phyloP scores from a whole-genome alignment of 345 rosid species.

The Eucalyptus pauciflora region DNA sequence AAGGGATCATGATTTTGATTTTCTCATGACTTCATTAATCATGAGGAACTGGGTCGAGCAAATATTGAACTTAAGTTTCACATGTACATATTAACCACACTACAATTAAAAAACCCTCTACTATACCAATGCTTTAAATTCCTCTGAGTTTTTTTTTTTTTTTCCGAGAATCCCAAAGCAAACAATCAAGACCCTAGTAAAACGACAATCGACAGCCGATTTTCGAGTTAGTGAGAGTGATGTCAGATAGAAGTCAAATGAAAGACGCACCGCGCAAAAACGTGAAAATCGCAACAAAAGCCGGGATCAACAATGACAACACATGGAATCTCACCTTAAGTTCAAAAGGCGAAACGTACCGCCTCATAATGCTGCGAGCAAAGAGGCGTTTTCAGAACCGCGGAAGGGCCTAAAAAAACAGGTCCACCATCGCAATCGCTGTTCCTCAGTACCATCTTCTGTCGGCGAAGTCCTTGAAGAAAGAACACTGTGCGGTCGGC shows the following conservation, averaged over 20 bases:
- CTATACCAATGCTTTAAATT: neutral
- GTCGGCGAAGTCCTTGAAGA: neutral
- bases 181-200: neutral
- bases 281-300: fast-evolving
- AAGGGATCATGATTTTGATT: neutral
- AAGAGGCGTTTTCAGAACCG: neutral
- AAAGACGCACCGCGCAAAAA: no score
- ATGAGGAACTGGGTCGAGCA: fast-evolving
- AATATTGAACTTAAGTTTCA: neutral
- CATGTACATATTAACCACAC: neutral
- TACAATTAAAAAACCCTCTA: neutral
- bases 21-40: neutral
- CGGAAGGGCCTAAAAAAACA: neutral
- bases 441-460: neutral
- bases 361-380: neutral
- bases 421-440: neutral
- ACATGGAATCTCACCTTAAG: neutral
- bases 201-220: neutral
- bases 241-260: neutral
- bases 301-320: neutral
- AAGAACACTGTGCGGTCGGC: neutral
- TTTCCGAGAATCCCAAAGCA: no score
- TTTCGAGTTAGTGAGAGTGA: neutral
- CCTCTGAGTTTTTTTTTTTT: neutral
- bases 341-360: neutral